Percentiles rank a stretch among this genome's conserved stretches.
Evolutionary conservation across 2,329 filamentous ascomycete genomes (phyloP).

Genomic region (Talaromyces sp.): DNA sequence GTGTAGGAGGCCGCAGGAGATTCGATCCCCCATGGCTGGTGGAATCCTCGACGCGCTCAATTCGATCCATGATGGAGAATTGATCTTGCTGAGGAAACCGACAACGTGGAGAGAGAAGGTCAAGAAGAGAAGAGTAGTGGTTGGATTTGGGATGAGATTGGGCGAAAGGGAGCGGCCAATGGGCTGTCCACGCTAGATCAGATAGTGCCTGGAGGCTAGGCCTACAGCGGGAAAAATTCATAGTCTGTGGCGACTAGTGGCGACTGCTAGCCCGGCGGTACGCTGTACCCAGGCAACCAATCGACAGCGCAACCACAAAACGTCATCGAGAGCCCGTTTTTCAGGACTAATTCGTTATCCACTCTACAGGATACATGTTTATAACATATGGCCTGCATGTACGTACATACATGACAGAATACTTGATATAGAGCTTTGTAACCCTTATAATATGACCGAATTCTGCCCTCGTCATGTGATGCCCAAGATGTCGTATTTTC

Average conservation of each 20-base stretch:
- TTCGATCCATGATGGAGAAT: conserved; percentile 34
- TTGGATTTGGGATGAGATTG: background rate
- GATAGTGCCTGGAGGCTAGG: background rate
- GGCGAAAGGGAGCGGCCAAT: background rate
- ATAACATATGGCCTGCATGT: background rate
- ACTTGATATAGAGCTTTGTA: too few species aligned
- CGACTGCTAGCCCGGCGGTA: background rate
- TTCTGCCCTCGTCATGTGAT: too few species aligned
- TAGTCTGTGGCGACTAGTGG: background rate
- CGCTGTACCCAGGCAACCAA: background rate
- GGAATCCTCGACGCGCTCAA: conserved; percentile 31
- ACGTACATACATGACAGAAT: too few species aligned
- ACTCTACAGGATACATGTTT: background rate
- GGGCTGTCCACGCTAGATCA: background rate
- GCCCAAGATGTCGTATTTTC: too few species aligned
- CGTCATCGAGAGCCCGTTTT: background rate
- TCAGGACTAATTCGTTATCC: background rate
- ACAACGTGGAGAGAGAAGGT: background rate
- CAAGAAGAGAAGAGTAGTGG: background rate
- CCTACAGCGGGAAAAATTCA: background rate
- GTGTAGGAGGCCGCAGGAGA: conserved; percentile 11
- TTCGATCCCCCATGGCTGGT: conserved; percentile 16
- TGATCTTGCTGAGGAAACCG: background rate
- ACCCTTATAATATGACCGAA: too few species aligned
- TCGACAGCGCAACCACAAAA: background rate